These are phyloP conservation scores for Ambrosia hybrid DNA, from an alignment of 140 eudicot species.

Conservation along the genomic window DNA sequence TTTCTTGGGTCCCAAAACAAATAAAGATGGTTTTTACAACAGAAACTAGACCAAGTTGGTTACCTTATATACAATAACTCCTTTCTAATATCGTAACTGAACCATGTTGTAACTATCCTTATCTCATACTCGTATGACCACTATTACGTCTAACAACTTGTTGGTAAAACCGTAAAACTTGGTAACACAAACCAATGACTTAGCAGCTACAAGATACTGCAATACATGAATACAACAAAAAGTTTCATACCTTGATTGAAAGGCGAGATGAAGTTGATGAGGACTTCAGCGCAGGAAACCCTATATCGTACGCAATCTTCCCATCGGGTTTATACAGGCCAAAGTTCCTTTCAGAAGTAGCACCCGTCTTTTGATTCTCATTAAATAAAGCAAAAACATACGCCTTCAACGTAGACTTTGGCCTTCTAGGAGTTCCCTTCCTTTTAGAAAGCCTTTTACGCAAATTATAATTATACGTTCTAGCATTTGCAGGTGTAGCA, in stretches of 20 bases:
- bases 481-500: slow-evolving; percentile 71
- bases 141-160: background rate
- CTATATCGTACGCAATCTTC: slow-evolving; percentile 62
- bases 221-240: background rate
- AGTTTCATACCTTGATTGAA: slow-evolving; percentile 57
- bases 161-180: too few relatives aligned
- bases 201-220: background rate
- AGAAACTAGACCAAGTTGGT: too few relatives aligned
- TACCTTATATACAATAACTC: background rate
- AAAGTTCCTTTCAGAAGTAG: slow-evolving; percentile 70
- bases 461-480: slow-evolving; percentile 66
- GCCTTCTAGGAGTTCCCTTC: slow-evolving; percentile 90
- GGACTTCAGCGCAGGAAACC: slow-evolving; percentile 62
- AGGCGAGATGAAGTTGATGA: slow-evolving; percentile 50
- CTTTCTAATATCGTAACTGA: background rate
- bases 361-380: slow-evolving; percentile 64
- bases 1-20: too few relatives aligned
- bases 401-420: slow-evolving; percentile 60
- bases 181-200: too few relatives aligned
- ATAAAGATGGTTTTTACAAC: too few relatives aligned
- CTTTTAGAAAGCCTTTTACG: slow-evolving; percentile 75
- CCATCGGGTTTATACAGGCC: slow-evolving; percentile 85
- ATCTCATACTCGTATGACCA: too few relatives aligned
- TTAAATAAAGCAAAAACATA: slow-evolving; percentile 79
- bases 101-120: background rate